Conservation (phyloP, 2,329 filamentous ascomycete genomes). For the Clonostachys sp. region DNA sequence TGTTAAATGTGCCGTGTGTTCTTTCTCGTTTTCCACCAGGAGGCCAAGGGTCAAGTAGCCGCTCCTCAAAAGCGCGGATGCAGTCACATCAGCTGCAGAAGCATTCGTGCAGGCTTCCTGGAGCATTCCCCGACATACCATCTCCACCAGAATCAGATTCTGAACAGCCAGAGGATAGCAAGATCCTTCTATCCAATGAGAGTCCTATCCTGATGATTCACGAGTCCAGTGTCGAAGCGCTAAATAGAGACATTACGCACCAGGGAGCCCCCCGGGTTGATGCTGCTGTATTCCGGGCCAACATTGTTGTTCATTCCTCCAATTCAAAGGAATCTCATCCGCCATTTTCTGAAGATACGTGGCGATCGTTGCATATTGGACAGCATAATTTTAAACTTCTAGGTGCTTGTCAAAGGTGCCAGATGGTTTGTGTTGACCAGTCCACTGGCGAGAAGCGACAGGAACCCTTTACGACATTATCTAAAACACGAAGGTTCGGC, state of each 20-base stretch:
- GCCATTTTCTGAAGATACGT: constrained; percentile 76
- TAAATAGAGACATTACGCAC: constrained; percentile 68
- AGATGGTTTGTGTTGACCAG: constrained; percentile 96
- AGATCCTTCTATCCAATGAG: constrained; percentile 85
- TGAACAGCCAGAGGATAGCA: constrained; percentile 29
- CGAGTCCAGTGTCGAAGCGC: constrained; percentile 68
- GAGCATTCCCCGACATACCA: constrained; percentile 47
- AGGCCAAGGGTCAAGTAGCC: constrained; percentile 50
- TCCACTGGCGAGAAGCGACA: constrained; percentile 70
- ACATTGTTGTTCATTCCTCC: constrained; percentile 64
- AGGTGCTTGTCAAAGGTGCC: constrained; percentile 81
- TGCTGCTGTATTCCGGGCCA: constrained; percentile 79
- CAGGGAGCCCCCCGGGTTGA: constrained; percentile 61
- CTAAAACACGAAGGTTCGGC: constrained; percentile 78
- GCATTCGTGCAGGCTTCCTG: constrained; percentile 31
- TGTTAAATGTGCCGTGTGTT: constrained; percentile 74
- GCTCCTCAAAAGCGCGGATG: constrained; percentile 69
- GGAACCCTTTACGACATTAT: constrained; percentile 84
- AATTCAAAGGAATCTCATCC: constrained; percentile 19
- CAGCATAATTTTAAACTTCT: constrained; percentile 63
- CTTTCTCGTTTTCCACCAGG: constrained; percentile 79
- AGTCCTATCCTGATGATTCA: constrained; percentile 87
- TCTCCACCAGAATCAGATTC: constrained; percentile 55
- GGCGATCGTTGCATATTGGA: constrained; percentile 66
- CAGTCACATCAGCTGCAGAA: constrained; percentile 46